Base-by-base conservation (phyloP, 257 asterid species). In the Verbena officinalis region DNA sequence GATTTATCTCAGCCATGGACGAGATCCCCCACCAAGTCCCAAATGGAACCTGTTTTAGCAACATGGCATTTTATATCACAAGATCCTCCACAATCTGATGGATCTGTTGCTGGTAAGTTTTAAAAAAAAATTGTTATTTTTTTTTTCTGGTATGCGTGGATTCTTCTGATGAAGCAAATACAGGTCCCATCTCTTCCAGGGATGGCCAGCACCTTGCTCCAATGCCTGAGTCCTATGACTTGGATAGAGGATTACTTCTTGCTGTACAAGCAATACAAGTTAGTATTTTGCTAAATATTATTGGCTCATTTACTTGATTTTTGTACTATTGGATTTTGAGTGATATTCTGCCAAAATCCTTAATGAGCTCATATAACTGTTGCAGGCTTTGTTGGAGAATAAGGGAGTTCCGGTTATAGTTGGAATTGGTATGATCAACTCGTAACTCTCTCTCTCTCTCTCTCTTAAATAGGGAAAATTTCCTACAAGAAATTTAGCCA, bases 1-100 rank as follows among this genome's bases (percentile, higher is more conserved):
- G 99, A 94, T 75, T 77, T 90, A 71, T 78, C 96, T 69, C 97
- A 81, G 80, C 99, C 99, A 57, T 94, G 99, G 99, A 94, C 99
- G 46, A 88, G 99, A 31, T 94, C 97, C 15, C 99, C 97, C 15
- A 94, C 99, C 46, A 94, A 94, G 82, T 84, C 96, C 33, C 73
- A 84, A 79, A 83, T 84, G 86, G 99, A 90, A 71, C 97, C 96
- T 56, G 78, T 89, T 67, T 58, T 82, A 62, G 89, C 95, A 55
- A 88, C 96, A 48, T 94, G 99, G 99, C 81, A 80, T 65, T 90
- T 94, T 72, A 56, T 79, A 73, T 70, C 89, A 6, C 73, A 59
- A 23, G 91, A 87, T 70, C 83, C 81, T 71, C 69, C 55, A 54
- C 72, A 60, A 27, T 58, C 89, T 64, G 90, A 77, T 64, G 87